phyloP scores from a whole-genome alignment of 2,329 filamentous ascomycete genomes.

The Shiraia sp. region DNA sequence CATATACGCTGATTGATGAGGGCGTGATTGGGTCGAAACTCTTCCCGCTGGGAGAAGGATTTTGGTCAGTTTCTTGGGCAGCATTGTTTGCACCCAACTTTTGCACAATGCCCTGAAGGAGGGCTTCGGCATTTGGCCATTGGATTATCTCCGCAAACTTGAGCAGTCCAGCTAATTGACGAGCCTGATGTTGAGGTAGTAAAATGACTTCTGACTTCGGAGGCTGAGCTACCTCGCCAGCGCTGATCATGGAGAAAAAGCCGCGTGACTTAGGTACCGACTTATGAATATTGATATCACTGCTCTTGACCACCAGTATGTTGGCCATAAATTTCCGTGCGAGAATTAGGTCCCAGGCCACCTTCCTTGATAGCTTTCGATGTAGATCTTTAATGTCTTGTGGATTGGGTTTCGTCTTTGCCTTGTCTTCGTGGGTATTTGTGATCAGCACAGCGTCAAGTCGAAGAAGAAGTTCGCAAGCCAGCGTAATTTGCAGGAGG shows the following conservation, averaged over 20 bases:
- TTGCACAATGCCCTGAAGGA: constrained; percentile 44
- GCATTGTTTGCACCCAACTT: constrained; percentile 37
- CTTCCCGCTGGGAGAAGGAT: constrained; percentile 22
- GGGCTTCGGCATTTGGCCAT: constrained; percentile 52
- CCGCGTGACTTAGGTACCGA: constrained; percentile 29
- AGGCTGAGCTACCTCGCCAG: constrained; percentile 20
- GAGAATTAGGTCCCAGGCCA: constrained; percentile 61
- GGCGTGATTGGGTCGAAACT: constrained; percentile 30
- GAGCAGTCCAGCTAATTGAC: constrained; percentile 55
- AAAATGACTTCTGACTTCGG: constrained; percentile 33
- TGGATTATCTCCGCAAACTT: constrained; percentile 55
- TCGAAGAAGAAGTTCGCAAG: constrained; percentile 59
- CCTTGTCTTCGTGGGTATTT: constrained; percentile 29
- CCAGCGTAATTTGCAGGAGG: constrained; percentile 58
- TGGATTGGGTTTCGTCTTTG: constrained; percentile 47
- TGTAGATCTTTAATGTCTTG: constrained; percentile 53
- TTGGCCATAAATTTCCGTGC: constrained; percentile 58
- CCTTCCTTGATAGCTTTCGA: constrained; percentile 54
- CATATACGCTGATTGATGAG: constrained; percentile 41
- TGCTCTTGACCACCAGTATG: constrained; percentile 46
- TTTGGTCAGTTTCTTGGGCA: constrained; percentile 15
- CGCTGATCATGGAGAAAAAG: constrained; percentile 33
- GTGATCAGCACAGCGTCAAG: constrained; percentile 51
- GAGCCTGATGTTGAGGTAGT: constrained; percentile 39
- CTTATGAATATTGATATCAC: constrained; percentile 14